Evolutionary conservation across 1,139 yeast genomes (phyloP), one percentile per base, ranked within the genome.

Genomic region (Pichia sp.): DNA sequence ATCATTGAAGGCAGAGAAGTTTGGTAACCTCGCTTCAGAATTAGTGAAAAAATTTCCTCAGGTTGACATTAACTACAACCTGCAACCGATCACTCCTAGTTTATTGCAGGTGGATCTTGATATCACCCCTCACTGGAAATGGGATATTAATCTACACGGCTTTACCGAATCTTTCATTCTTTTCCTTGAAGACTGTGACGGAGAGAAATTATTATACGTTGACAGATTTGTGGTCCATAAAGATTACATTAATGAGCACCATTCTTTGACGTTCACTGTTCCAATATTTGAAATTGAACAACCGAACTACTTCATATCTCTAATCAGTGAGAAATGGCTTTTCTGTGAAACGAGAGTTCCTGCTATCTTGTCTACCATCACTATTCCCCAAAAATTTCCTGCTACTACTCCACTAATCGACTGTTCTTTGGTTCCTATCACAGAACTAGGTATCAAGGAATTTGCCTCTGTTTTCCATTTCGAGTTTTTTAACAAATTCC

Each of bases 241-340:
- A 55, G 71, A 75, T 31, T 75, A 78, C 52, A 73, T 83, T 29
- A 72, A 76, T 16, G 75, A 79, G 46, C 84, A 81, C 34, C 86
- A 84, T 59, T 65, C 77, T 38, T 54, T 90, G 2, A 92, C 85
- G 49, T 83, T 90, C 62, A 78, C 87, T 1, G 81, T 92, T 3
- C 80, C 87, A 5, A 59, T 82, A 27, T 57, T 74, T 38, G 83
- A 80, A 6, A 84, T 87, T 1, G 56, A 80, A 3, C 92, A 95
- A 16, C 97, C 97, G 1, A 84, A 84, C 62, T 84, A 86, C 61
- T 88, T 87, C 68, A 78, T 91, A 6, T 76, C 87, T 0, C 67
- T 91, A 20, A 72, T 87, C 2, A 89, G 96, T 58, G 96, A 91
- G 57, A 81, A 77, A 57, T 93, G 99, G 99, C 71, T 91, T 8